Evolutionary conservation across 768 basidiomycete genomes (phyloP), one percentile per base, ranked within the genome.

Genomic region (Daedalea quercina): DNA sequence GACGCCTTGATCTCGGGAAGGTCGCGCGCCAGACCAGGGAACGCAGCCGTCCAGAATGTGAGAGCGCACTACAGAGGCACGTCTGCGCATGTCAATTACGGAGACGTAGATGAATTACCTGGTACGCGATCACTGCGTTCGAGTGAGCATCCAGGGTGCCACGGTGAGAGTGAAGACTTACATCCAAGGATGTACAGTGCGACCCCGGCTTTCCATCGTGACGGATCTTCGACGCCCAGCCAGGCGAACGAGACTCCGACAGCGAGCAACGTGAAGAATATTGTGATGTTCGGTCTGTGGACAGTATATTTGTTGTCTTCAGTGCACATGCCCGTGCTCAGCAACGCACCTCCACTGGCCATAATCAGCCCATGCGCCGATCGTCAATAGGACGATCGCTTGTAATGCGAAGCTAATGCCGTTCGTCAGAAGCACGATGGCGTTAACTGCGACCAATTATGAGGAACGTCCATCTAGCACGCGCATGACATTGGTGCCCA

Each of bases 41-140:
- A 89, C 12, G 88, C 87, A 12, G 88, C 88, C 0, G 85, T 86
- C 87, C 86, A 90, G 67, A 90, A 90, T 0, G 87, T 89, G 51
- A 89, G 65, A 26, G 84, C 72, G 51, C 84, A 79, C 80, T 85
- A 52, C 0, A 9, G 35, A n/a, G 34, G 4, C 24, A 58, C 22
- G 58, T 46, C 12, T 33, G 24, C 24, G 17, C 23, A 48, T 13
- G 28, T 42, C 13, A 13, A 20, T 0, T 11, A 28, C 11, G 15
- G 8, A 7, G 31, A 37, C 8, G 8, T 6, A 23, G 22, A 44
- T 4, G 20, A 33, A 33, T 52, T 42, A 78, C 83, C 70, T 88
- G 87, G 65, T 88, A 90, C 0, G 85, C 74, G 33, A 89, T 84
- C 52, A 89, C 82, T 82, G 62, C 50, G 20, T 56, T 20, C 49